These are phyloP conservation scores for Pulveroboletus sp. DNA, from an alignment of 1,284 basidiomycete genomes.

Conservation along the genomic window DNA sequence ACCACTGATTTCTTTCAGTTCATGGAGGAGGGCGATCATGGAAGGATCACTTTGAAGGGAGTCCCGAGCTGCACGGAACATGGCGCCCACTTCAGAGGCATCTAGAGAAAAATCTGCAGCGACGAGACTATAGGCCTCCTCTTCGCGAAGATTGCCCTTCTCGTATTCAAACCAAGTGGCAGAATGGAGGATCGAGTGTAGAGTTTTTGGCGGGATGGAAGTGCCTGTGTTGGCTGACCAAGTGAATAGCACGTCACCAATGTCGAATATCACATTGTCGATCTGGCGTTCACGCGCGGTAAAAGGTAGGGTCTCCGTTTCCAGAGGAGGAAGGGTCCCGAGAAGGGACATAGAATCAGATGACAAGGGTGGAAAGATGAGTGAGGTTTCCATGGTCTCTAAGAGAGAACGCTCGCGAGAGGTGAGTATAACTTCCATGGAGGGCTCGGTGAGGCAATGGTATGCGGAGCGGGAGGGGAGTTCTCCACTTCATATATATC, in stretches of 20 bases:
- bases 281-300: slow-evolving; percentile 17
- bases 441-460: background rate
- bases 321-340: slow-evolving; percentile 4
- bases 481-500: background rate
- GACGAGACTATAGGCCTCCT: slow-evolving; percentile 11
- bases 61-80: slow-evolving; percentile 13
- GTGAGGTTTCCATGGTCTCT: background rate
- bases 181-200: slow-evolving; percentile 20
- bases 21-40: slow-evolving; percentile 20
- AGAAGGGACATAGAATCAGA: slow-evolving; percentile 2
- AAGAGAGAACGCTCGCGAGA: background rate
- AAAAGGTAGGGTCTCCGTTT: background rate
- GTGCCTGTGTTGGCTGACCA: slow-evolving; percentile 23
- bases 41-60: slow-evolving; percentile 13
- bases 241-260: slow-evolving; percentile 29
- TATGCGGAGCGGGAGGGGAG: background rate
- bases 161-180: slow-evolving; percentile 29
- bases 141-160: slow-evolving; percentile 24
- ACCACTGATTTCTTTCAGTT: slow-evolving; percentile 8
- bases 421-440: background rate
- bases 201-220: slow-evolving; percentile 18
- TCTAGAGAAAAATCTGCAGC: slow-evolving; percentile 24
- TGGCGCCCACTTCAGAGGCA: slow-evolving; percentile 7
- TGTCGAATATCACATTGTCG: slow-evolving; percentile 27
- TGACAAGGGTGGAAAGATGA: slow-evolving; percentile 1